Base-by-base conservation (phyloP, 177 flowering plant genomes). In the Vitis hybrid region DNA sequence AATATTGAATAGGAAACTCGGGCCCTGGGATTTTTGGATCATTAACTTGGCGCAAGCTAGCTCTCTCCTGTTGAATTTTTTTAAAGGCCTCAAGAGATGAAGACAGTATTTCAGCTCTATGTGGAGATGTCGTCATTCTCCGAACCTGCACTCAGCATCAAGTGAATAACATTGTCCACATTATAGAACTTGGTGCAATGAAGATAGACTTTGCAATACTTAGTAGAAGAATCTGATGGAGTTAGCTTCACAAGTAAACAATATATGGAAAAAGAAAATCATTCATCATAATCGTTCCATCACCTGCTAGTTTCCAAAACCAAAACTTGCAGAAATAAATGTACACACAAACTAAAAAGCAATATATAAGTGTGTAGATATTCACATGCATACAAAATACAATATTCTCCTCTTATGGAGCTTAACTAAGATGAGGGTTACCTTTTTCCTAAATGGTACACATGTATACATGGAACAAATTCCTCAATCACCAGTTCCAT, bases 1-100 rank as follows among this genome's bases (percentile, higher is more conserved):
- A 55, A 83, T 72, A 69, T 60, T 59, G 20, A 69, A 50, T 70
- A 60, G 58, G 53, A 72, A 48, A 66, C 65, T 72, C 79, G 69
- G 80, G 58, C 7, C 68, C 77, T 60, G 39, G 55, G 18, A 49
- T 16, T 69, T 70, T 77, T 15, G 71, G 66, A 75, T 71, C 69
- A 63, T 76, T 76, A 69, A 72, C 58, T 29, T 73, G 52, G 76
- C 26, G 72, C 66, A 65, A 64, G 31, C 74, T 82, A 51, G 83
- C 86, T 75, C 98, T 84, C 78, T 88, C 97, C 55, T 86, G 81
- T 75, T 89, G 97, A 77, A 94, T 94, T 85, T 92, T 92, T 77
- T 84, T 90, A 75, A 94, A 94, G 60, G 96, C 94, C 79, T 94
- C 98, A 50, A 94, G 85, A 68, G 98, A 94, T 75, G 98, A 92